Evolutionary conservation across 768 basidiomycete genomes (phyloP).

Genomic region (Amanita molliuscula): DNA sequence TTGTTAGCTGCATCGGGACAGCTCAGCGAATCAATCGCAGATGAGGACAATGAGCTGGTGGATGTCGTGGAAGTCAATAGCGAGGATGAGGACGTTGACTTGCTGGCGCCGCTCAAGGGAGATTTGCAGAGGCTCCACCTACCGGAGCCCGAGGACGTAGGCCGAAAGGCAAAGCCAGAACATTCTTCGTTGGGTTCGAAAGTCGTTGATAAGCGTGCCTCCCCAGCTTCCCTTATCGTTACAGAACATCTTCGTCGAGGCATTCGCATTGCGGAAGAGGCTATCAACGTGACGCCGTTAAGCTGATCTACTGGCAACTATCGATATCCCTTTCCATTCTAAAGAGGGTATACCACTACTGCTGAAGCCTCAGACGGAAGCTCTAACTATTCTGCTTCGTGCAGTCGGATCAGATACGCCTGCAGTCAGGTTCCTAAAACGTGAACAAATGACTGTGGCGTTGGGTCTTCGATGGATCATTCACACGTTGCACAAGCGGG

Average conservation of each 20-base stretch:
- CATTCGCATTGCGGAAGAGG: constrained; percentile 49
- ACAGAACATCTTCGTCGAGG: constrained; percentile 64
- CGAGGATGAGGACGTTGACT: constrained; percentile 37
- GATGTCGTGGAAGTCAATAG: constrained; percentile 59
- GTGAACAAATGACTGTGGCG: constrained; percentile 36
- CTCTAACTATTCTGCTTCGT: constrained; percentile 45
- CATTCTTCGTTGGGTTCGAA: constrained; percentile 23
- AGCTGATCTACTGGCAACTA: constrained; percentile 33
- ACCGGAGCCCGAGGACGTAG: constrained; percentile 20
- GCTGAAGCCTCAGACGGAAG: constrained; percentile 36
- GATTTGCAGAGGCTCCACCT: constrained; percentile 49
- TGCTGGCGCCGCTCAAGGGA: constrained; percentile 59
- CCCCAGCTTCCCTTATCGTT: constrained; percentile 16
- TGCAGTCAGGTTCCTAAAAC: constrained; percentile 34
- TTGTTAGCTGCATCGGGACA: background rate
- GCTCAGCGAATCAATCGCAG: constrained; percentile 14
- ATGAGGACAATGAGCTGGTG: constrained; percentile 49
- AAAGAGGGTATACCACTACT: constrained; percentile 32
- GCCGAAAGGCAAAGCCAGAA: constrained; percentile 15
- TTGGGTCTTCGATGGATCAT: constrained; percentile 59
- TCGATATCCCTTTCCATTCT: constrained; percentile 23
- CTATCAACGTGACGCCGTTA: constrained; percentile 40
- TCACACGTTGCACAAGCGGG: constrained; percentile 36
- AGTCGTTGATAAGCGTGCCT: constrained; percentile 11
- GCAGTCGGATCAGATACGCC: constrained; percentile 44